Base-by-base conservation (phyloP, 192 early-diverging fungal genomes). In the Coemansia erecta region DNA sequence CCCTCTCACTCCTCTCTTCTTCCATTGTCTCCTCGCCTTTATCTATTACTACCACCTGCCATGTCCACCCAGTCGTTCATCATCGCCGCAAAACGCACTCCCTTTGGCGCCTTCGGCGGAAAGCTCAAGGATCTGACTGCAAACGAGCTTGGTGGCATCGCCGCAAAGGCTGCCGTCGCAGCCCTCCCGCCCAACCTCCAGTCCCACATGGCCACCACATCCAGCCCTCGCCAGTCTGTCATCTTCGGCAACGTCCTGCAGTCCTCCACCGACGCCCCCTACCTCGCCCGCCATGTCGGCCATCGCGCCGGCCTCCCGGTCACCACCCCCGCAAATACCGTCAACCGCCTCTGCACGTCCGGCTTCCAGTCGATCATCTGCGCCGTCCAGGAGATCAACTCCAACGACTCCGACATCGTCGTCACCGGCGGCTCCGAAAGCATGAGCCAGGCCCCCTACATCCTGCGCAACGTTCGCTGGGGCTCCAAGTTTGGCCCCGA, bases 241-340 rank as follows among this genome's bases (percentile, higher is more conserved):
- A 95, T 97, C 58, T 92, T 95, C 72, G 95, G 95, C 61, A 98
- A 98, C 62, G 95, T 98, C 14, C 68, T 86, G 53, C 94, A 97
- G 62, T 90, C 94, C 14, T 89, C 85, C 13, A 55, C 68, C 28
- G 86, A 95, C 40, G 94, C 90, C 8, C 84, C 95, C 47, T 98
- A 94, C 74, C 77, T 98, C 43, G 89, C 94, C 23, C 90, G 95
- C 53, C 95, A 98, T 67, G 85, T 98, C 52, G 93, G 95, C 48
- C 90, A 90, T 50, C 90, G 94, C 40, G 86, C 92, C 18, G 89
- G 90, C 13, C 80, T 96, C 9, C 88, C 90, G 5, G 83, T 95
- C 62, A 73, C 87, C n/a, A 83, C 91, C 15, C 92, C 93, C 2
- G 95, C 93, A 2, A 76, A 90, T 56, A 95, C 93, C 5, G 86